Evolutionary conservation across 345 rosid species (phyloP), one percentile per base, ranked within the genome.

Genomic region (Noccaea caerulescens): DNA sequence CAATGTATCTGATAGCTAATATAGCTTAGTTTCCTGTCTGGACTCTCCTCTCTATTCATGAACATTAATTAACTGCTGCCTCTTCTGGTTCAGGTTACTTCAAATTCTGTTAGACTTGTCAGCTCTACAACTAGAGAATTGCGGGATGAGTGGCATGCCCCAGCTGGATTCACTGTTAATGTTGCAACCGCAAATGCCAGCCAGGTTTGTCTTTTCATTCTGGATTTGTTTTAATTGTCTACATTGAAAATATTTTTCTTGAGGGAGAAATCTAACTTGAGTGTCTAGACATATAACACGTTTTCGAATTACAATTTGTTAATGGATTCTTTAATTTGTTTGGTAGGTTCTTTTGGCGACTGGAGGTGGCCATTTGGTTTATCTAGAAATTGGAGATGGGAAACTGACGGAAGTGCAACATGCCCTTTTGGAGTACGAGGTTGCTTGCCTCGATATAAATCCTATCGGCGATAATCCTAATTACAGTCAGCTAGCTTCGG

Each of bases 151-250:
- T 94, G 99, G 99, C 71, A 72, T 77, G 87, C 97, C 55, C 97
- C 96, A 12, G 65, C 81, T 63, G 96, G 92, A 58, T 91, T 78
- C 73, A 87, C 98, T 13, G 81, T 92, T 59, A 94, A 94, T 79
- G 99, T 94, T 75, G 98, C 98, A 13, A 92, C 96, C 78, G 97
- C 93, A 61, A 94, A 92, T 81, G 93, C 97, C 14, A 88, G 90
- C 71, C 98, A 94, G 97, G 99, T 94, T 68, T 77, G 72, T 76
- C 68, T 54, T 50, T 14, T 14, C 63, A 55, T 63, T 12, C 14
- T 63, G 3, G 53, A 60, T 44, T 57, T 71, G 34, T 8, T 63
- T 47, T 39, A 38, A 11, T 18, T 37, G 20, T 23, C 13, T 16
- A 6, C 14, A 3, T 30, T 9, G 30, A 59, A 51, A 41, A 8